These are phyloP conservation scores for Meyerozyma guilliermondii DNA, from an alignment of 1,139 yeast species.

Conservation along the genomic window DNA sequence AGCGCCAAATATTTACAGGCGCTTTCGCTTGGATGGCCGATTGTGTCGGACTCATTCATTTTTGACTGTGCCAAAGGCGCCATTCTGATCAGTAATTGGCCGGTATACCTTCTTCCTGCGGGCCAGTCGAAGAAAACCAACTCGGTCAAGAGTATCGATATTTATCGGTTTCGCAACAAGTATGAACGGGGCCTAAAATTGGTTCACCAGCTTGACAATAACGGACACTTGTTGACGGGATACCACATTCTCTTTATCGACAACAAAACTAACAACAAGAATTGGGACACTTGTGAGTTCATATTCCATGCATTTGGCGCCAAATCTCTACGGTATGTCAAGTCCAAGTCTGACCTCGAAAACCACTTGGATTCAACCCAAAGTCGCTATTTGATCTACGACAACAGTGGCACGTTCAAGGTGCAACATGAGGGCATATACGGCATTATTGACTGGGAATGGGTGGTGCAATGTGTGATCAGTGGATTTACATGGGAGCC, in stretches of 20 bases:
- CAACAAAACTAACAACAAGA: conserved; percentile 16
- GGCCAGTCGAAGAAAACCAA: conserved; percentile 49
- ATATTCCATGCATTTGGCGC: conserved; percentile 48
- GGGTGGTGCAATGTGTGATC: conserved; percentile 73
- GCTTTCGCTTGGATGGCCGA: conserved; percentile 88
- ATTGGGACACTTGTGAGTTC: conserved; percentile 35
- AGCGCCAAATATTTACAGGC: conserved; percentile 80
- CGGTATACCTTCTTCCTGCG: conserved; percentile 61
- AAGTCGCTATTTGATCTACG: conserved; percentile 8
- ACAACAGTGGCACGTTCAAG: conserved; percentile 6
- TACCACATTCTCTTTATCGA: conserved; percentile 26
- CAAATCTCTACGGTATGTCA: conserved; percentile 13
- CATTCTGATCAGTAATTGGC: conserved; percentile 33
- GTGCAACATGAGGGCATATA: conserved; percentile 7
- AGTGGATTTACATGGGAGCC: conserved; percentile 26
- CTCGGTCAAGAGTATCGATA: conserved; percentile 36
- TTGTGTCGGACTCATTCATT: conserved; percentile 58
- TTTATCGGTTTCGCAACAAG: conserved; percentile 32
- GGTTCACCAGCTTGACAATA: conserved; percentile 33
- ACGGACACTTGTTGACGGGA: conserved; percentile 27
- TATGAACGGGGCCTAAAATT: conserved; percentile 20
- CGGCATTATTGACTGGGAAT: conserved; percentile 55
- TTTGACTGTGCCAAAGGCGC: conserved; percentile 41
- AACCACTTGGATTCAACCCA: not conserved
- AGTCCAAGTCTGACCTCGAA: not conserved